Base-by-base conservation (phyloP, 192 early-diverging fungal genomes). In the Coemansia sp. region DNA sequence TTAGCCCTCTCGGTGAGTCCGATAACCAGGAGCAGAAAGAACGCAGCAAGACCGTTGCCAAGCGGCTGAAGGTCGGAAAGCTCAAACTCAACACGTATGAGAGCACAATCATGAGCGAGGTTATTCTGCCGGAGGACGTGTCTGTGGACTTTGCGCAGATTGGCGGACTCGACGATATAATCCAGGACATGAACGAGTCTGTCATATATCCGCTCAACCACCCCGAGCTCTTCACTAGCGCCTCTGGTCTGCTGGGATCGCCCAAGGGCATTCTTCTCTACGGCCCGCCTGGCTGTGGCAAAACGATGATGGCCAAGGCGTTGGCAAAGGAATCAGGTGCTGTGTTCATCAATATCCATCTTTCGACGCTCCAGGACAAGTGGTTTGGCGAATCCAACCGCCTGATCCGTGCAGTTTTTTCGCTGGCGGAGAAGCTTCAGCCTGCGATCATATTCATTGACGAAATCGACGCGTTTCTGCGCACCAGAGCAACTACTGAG, bases 401-500 rank as follows among this genome's bases (percentile, higher is more conserved):
- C 63, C 85, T 99, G 21, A 90, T 93, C 13, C 84, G 92, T 10
- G 97, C 93, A 0, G 82, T 99, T 39, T 99, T 99, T 70, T 90
- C 93, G 3, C 80, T 98, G 31, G 97, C 97, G 2, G 82, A 87
- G 51, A 99, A 99, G 81, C 85, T 99, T 39, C 89, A 96, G 70
- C 97, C 97, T 0, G 82, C 89, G 26, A 99, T 99, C 60, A 90
- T 99, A 23, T 99, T 99, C 73, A 99, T 99, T 75, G 97, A 99
- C 82, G 97, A 99, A 73, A 98, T 99, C 57, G 97, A 99, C 74
- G 93, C 93, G 13, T 98, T 99, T 74, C 72, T 99, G 66, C 86
- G 95, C 25, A 95, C 97, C 49, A 86, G 95, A 42, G 72, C 85
- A 68, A 91, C 86, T 48, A 89, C 84, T 42, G 97, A 99, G 76